phyloP scores from a whole-genome alignment of 768 basidiomycete genomes.

The Termitomyces sp. region DNA sequence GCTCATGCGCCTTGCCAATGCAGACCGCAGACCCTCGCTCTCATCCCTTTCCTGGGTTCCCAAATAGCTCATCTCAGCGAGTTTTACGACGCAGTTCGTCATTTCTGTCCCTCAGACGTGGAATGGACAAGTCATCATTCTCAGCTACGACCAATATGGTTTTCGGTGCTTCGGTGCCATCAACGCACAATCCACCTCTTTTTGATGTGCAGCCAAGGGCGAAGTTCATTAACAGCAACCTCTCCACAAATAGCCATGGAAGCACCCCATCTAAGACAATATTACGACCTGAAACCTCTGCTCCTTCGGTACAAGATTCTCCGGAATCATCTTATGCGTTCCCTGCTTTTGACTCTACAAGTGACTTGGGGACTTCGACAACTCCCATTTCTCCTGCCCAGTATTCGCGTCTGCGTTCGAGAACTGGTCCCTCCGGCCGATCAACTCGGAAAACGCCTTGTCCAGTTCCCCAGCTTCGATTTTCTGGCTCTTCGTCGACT shows the following conservation, averaged over 20 bases:
- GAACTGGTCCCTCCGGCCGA: conserved; percentile 50
- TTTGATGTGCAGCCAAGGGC: conserved; percentile 42
- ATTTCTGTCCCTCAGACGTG: conserved; percentile 49
- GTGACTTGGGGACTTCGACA: conserved; percentile 20
- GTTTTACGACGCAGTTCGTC: conserved; percentile 50
- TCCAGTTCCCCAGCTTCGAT: conserved; percentile 46
- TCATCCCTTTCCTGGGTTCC: conserved; percentile 22
- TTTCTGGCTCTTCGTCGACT: conserved; percentile 64
- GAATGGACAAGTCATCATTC: conserved; percentile 33
- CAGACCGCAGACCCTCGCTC: conserved; percentile 32
- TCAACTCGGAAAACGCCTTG: conserved; percentile 37
- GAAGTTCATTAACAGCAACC: conserved; percentile 27
- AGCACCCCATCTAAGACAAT: conserved; percentile 17
- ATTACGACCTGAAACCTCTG: conserved; percentile 2
- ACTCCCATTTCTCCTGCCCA: conserved; percentile 23
- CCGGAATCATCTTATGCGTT: conserved; percentile 33
- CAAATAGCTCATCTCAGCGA: conserved; percentile 26
- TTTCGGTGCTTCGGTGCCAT: conserved; percentile 21
- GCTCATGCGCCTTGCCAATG: conserved; percentile 20
- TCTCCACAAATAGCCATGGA: conserved; percentile 18
- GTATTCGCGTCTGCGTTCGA: conserved; percentile 45
- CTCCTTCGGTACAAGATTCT: conserved; percentile 8
- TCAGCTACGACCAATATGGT: conserved; percentile 15
- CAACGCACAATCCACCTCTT: conserved; percentile 27
- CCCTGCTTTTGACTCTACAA: conserved; percentile 30